Evolutionary conservation across 257 asterid species (phyloP), one percentile per base, ranked within the genome.

Genomic region (Lithospermum erythrorhizon): DNA sequence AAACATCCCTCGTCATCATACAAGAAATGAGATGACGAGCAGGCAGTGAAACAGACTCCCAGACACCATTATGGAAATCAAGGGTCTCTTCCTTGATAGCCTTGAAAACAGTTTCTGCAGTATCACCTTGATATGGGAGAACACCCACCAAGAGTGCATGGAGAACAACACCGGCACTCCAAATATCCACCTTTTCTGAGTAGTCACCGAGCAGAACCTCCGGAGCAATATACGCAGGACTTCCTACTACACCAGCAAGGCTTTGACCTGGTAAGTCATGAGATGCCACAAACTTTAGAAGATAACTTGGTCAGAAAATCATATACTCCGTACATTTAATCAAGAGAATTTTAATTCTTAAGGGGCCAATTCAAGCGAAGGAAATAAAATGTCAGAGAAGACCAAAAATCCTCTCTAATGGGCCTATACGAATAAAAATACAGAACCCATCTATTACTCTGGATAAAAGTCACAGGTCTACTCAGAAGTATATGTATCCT

Each of bases 151-250:
- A 73, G 68, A 89, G 96, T 55, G 87, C 94, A 67, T 89, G 89
- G 20, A 89, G 94, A 64, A 83, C 94, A 69, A 86, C 86, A 75
- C 96, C 95, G 2, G 85, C 94, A 74, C 96, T 78, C 96, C 96
- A 89, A 37, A 89, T 77, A 70, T 89, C 96, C 76, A 86, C 90
- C 69, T 86, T 86, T 75, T 83, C 87, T 0, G 95, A 83, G 79
- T 89, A 89, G 78, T 83, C 81, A 71, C 96, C 95, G 21, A 74
- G 56, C 74, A 89, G 77, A 70, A 89, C 84, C 73, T 89, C 95
- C 20, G 96, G 96, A 59, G 96, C 95, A 68, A 89, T 83, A 66
- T 89, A 89, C 69, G 95, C 95, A 65, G 96, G 95, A 73, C 94
- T 89, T 65, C 95, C 96, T 69, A 81, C 96, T 25, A 86, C 68